Percentiles rank a stretch among this genome's conserved stretches.
These are phyloP conservation scores for Paecilomyces fulvus DNA, from an alignment of 2,329 filamentous ascomycete genomes.

Conservation along the genomic window DNA sequence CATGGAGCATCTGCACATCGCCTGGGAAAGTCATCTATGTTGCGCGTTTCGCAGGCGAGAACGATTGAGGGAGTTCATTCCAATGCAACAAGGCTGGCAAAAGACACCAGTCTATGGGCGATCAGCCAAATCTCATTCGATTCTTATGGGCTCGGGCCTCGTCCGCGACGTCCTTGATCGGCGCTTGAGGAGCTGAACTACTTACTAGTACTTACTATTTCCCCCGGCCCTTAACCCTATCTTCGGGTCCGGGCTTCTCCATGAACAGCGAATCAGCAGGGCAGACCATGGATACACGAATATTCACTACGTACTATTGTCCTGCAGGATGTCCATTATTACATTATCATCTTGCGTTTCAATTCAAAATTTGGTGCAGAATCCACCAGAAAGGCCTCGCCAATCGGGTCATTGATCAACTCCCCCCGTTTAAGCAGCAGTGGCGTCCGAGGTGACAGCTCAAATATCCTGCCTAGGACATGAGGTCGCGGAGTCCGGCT, in stretches of 20 bases:
- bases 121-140: background rate
- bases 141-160: background rate
- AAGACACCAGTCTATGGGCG: background rate
- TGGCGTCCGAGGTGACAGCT: background rate
- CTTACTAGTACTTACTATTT: background rate
- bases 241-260: background rate
- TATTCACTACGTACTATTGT: background rate
- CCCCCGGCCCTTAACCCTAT: background rate
- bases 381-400: background rate
- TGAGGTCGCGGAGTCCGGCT: background rate
- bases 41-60: background rate
- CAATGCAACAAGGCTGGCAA: background rate
- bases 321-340: background rate
- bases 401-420: background rate
- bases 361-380: background rate
- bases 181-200: background rate
- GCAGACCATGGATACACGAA: background rate
- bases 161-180: background rate
- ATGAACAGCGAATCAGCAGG: background rate
- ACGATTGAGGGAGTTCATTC: background rate
- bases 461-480: background rate
- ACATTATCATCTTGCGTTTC: background rate
- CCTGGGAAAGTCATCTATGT: background rate
- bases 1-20: background rate
- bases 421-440: background rate